Base-by-base conservation (phyloP, 208 protist genomes). In the Leishmania arabica region DNA sequence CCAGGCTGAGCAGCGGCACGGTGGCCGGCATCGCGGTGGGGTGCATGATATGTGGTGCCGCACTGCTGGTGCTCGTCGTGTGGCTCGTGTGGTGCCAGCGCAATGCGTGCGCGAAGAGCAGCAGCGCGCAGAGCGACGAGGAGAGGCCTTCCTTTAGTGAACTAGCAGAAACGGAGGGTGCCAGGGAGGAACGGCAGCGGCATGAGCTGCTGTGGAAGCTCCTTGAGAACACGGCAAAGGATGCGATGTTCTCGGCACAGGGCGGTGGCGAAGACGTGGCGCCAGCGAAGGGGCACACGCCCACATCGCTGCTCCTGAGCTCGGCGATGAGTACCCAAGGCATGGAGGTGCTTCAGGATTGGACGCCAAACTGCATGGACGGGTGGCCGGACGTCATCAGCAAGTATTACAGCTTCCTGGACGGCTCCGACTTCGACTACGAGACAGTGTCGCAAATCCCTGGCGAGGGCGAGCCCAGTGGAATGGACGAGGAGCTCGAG, bases 21-120 rank as follows among this genome's bases (percentile, higher is more conserved):
- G 70, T 91, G 71, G 78, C 85, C 56, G 78, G 83, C 17, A 86
- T 92, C 73, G 84, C 88, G 76, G 75, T 92, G 19, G 70, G 70
- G 51, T 83, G 60, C 75, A 66, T 89, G 24, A 0, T 87, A 37
- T 49, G 83, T 47, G 84, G 80, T 66, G 58, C 88, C 3, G 69
- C 83, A 3, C 72, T 92, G 27, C 45, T 92, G 40, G 77, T 80
- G 40, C 47, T 86, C 0, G 40, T 84, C 62, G 54, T 83, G 34
- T 89, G 34, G 58, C 54, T 89, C 15, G 15, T 84, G n/a, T 85
- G 83, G 60, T 80, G 74, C 47, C 85, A 47, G 79, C 83, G 82
- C 75, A 77, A 42, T 56, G 70, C 47, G 47, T 9, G 8, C 6
- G 15, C 37, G 45, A 56, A 19, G 27, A 24, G 56, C 45, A 64